phyloP scores from a whole-genome alignment of 352 stramenopile genomes.

The Phytopythium vexans region DNA sequence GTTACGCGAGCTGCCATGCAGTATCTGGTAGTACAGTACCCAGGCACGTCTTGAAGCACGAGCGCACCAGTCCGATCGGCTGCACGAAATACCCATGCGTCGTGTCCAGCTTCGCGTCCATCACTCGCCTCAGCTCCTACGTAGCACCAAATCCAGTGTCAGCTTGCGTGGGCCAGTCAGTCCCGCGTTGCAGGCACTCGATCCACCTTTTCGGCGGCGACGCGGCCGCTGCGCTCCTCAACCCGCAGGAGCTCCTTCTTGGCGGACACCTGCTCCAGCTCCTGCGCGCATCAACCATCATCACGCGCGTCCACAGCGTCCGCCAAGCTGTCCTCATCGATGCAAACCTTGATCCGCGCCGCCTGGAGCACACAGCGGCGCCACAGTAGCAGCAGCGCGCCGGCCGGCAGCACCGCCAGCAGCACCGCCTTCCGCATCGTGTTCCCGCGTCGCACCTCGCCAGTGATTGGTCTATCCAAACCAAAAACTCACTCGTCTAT shows the following conservation, averaged over 20 bases:
- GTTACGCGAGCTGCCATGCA: no score
- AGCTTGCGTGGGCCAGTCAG: constrained; percentile 4
- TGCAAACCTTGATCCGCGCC: constrained; percentile 14
- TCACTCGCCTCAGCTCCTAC: constrained; percentile 64
- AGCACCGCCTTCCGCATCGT: not conserved
- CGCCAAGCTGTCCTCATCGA: no score
- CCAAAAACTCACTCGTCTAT: not conserved
- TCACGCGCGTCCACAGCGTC: no score
- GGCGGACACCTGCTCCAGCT: constrained; percentile 29
- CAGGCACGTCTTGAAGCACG: constrained; percentile 76
- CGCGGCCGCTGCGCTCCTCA: constrained; percentile 57
- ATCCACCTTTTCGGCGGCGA: constrained; percentile 61
- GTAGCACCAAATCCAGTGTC: not conserved
- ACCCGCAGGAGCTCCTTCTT: constrained; percentile 55
- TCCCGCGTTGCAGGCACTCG: not conserved
- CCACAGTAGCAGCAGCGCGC: constrained; percentile 26
- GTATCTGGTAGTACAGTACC: constrained; percentile 11
- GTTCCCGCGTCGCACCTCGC: not conserved
- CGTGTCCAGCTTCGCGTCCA: constrained; percentile 76
- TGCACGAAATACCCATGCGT: constrained; percentile 77
- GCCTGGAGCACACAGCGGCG: constrained; percentile 10
- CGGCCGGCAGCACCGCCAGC: constrained; percentile 25
- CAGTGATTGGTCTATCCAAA: constrained; percentile 1
- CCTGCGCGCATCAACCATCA: constrained; percentile 8
- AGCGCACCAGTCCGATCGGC: constrained; percentile 65